Percentiles rank a stretch among this genome's conserved stretches.
phyloP scores from a whole-genome alignment of 192 early-diverging fungal genomes.

The Paraglomus brasilianum region DNA sequence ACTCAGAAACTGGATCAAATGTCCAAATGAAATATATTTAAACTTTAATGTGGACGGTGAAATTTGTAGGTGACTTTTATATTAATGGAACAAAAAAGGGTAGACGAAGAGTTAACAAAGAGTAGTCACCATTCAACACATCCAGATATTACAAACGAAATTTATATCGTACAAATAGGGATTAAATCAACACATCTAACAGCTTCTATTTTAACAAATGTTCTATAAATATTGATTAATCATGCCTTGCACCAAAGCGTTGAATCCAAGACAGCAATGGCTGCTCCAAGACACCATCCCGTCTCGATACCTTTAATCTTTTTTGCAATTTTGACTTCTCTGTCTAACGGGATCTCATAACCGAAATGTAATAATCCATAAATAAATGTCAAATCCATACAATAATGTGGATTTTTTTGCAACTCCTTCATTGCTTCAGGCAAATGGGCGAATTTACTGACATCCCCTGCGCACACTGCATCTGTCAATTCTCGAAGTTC shows the following conservation, averaged over 20 bases:
- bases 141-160: too few species aligned
- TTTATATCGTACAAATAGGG: too few species aligned
- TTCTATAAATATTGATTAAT: neutral
- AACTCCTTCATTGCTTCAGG: constrained; percentile 53
- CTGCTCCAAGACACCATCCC: constrained; percentile 95
- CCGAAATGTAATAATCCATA: constrained; percentile 81
- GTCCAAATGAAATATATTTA: constrained; percentile 25
- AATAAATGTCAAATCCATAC: constrained; percentile 89
- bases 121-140: too few species aligned
- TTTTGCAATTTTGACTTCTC: constrained; percentile 77
- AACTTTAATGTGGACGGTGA: neutral
- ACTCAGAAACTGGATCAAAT: constrained; percentile 21
- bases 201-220: too few species aligned
- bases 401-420: constrained; percentile 65
- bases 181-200: too few species aligned
- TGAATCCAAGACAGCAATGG: constrained; percentile 78
- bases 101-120: too few species aligned
- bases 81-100: too few species aligned
- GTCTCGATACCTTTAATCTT: constrained; percentile 93
- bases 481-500: constrained; percentile 68
- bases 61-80: too few species aligned
- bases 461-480: constrained; percentile 61
- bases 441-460: constrained; percentile 49
- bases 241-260: constrained; percentile 36
- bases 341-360: constrained; percentile 71